These are phyloP conservation scores for Zygosaccharomyces bisporus DNA, from an alignment of 805 yeast genomes.

Conservation along the genomic window DNA sequence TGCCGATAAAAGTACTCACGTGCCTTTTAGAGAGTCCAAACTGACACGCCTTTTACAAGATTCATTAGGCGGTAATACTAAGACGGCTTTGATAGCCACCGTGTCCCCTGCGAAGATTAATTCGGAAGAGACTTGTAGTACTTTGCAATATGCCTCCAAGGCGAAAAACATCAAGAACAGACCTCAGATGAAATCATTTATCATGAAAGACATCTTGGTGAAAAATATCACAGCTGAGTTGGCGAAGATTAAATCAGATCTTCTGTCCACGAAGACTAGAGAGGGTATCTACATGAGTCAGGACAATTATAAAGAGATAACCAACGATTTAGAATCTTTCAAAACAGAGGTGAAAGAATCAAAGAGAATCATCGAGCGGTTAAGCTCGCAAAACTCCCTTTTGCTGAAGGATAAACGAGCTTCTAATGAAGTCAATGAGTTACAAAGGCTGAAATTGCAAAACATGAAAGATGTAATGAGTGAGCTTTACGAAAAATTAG, in stretches of 20 bases:
- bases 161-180: constrained; percentile 76
- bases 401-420: constrained; percentile 31
- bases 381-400: constrained; percentile 38
- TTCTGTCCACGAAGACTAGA: constrained; percentile 56
- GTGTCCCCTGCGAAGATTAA: constrained; percentile 76
- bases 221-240: constrained; percentile 47
- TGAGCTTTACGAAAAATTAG: constrained; percentile 28
- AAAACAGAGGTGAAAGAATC: constrained; percentile 49
- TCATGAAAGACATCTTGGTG: constrained; percentile 49
- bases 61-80: constrained; percentile 82
- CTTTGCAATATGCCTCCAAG: constrained; percentile 81
- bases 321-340: constrained; percentile 46
- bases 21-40: constrained; percentile 84
- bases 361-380: constrained; percentile 40
- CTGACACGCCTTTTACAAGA: constrained; percentile 72
- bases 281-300: constrained; percentile 66
- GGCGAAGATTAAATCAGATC: constrained; percentile 52
- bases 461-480: constrained; percentile 26
- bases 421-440: constrained; percentile 27
- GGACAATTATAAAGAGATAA: constrained; percentile 51
- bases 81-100: constrained; percentile 83
- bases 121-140: constrained; percentile 78
- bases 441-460: constrained; percentile 27
- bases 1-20: constrained; percentile 61
- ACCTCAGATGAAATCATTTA: constrained; percentile 60